Base-by-base conservation (phyloP, 23 red algal genomes). In the Gracilaria domingensis region DNA sequence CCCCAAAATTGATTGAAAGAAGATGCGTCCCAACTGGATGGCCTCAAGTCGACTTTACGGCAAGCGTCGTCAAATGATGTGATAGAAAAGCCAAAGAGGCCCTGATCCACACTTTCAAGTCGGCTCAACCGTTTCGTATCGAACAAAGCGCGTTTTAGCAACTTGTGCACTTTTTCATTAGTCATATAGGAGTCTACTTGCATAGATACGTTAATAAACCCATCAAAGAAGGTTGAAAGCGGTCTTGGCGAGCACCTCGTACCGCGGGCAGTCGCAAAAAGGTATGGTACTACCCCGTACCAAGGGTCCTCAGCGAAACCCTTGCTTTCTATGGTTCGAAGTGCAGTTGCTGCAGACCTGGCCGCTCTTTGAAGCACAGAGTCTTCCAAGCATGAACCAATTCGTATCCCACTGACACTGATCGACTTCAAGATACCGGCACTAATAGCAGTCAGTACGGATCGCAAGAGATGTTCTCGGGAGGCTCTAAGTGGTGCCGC, bases 1-100 rank as follows among this genome's bases (percentile, higher is more conserved):
- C 80, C 80, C 95, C 95, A 96, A 78, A 96, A 96, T 5, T 20
- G 21, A 7, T 66, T 84, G 54, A 96, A 96, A 6, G 58, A 67
- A 35, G 30, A 21, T 4, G 82, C 66, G 48, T 92, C 89, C 78
- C 66, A 73, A 8, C n/a, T 8, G 4, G 73, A 37, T 29, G 79
- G 79, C 24, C 69, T 74, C 33, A 60, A 57, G 62, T 92, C 89
- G 33, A 92, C 89, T 77, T 84, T 92, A 17, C 89, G 59, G 48
- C 44, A 30, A 59, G 65, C 54, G 47, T 83, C 89, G 14, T 83
- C 45, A 37, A 47, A 64, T 26, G 79, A 53, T 9, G 49, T 60
- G n/a, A 92, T 56, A 56, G 50, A 54, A 48, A 92, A 75, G 37
- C 79, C 89, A 83, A 77, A 92, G 17, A 92, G 34, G 37, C 67